Percentiles rank a stretch among this genome's conserved stretches.
phyloP scores from a whole-genome alignment of 768 basidiomycete genomes.

The Ramaria sp. region DNA sequence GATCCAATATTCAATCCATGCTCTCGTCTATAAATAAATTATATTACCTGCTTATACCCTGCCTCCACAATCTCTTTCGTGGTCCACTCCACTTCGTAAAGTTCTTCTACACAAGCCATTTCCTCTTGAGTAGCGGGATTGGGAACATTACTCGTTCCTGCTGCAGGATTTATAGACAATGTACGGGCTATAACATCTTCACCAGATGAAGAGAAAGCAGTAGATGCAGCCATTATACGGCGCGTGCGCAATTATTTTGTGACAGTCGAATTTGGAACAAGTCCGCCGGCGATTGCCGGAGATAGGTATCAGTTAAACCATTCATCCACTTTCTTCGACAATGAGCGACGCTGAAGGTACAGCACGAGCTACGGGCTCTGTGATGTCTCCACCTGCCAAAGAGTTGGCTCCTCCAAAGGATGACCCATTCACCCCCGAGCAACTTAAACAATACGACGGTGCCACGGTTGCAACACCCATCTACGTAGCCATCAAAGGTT shows the following conservation, averaged over 20 bases:
- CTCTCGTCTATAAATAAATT: not conserved
- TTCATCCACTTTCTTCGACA: too few relatives aligned
- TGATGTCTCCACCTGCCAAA: constrained; percentile 58
- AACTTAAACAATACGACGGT: constrained; percentile 68
- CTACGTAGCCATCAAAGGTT: constrained; percentile 90
- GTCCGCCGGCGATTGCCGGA: constrained; percentile 7
- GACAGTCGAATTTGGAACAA: not conserved
- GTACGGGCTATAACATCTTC: constrained; percentile 52
- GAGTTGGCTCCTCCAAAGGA: constrained; percentile 64
- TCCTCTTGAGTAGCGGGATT: constrained; percentile 23
- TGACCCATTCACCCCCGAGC: constrained; percentile 61
- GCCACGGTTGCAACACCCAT: constrained; percentile 55
- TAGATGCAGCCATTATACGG: not conserved
- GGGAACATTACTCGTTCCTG: constrained; percentile 17
- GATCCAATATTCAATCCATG: too few relatives aligned
- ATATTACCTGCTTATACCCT: constrained; percentile 55
- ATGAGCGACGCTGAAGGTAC: not conserved
- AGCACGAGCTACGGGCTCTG: constrained; percentile 18
- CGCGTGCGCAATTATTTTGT: not conserved
- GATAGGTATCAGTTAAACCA: not conserved
- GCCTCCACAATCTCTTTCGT: constrained; percentile 46
- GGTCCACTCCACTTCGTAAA: constrained; percentile 69
- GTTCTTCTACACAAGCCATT: constrained; percentile 33
- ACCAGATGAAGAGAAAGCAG: constrained; percentile 42
- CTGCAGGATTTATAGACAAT: constrained; percentile 34